phyloP scores from a whole-genome alignment of 1,139 yeast genomes.

The Pichia sp. region DNA sequence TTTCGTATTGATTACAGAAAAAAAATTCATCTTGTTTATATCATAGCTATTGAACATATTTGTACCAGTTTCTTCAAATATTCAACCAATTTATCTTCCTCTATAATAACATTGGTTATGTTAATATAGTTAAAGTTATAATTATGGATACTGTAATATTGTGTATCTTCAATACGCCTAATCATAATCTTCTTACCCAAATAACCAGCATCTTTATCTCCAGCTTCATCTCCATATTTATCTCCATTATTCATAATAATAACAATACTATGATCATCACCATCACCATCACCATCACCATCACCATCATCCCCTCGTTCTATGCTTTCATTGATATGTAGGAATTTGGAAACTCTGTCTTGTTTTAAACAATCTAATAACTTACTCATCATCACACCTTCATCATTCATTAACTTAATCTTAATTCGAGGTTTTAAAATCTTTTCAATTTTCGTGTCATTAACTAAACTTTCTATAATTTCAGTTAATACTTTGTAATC shows the following conservation, averaged over 20 bases:
- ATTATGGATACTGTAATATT: slow-evolving; percentile 5
- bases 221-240: neutral
- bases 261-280: neutral
- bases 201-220: neutral
- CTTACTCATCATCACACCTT: neutral
- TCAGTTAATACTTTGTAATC: neutral
- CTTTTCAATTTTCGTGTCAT: neutral
- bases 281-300: neutral
- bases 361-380: neutral
- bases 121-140: slow-evolving; percentile 5
- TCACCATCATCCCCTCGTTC: neutral
- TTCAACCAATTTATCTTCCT: neutral
- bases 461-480: neutral
- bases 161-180: slow-evolving; percentile 2
- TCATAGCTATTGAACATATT: slow-evolving; percentile 2
- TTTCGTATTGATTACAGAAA: neutral
- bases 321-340: neutral
- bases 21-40: neutral
- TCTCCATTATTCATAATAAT: no score
- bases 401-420: neutral
- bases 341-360: neutral
- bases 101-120: slow-evolving; percentile 3
- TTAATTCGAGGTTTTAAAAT: neutral
- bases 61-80: neutral
- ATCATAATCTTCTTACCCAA: slow-evolving; percentile 5